Percentiles rank a stretch among this genome's conserved stretches.
Conservation (phyloP, 805 yeast genomes). For the Kregervanrija fluxuum region DNA sequence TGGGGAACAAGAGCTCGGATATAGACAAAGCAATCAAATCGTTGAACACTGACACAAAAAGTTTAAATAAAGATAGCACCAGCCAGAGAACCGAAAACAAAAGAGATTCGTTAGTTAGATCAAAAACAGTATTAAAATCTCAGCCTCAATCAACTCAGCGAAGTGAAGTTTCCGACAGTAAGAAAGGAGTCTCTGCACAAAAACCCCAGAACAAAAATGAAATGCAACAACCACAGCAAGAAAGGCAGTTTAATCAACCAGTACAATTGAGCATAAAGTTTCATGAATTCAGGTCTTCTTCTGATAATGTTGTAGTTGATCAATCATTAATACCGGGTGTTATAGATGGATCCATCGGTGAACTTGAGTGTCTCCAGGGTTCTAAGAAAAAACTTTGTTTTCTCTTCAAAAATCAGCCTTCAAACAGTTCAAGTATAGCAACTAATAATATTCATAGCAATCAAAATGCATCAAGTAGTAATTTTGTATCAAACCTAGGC, state of each 20-base stretch:
- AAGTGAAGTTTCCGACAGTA: background rate
- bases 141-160: background rate
- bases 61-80: no score
- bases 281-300: constrained; percentile 59
- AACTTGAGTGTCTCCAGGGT: constrained; percentile 42
- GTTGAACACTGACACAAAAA: no score
- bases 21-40: no score
- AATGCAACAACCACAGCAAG: background rate
- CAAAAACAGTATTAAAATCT: no score
- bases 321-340: constrained; percentile 52
- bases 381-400: constrained; percentile 35
- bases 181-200: background rate
- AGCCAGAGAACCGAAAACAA: no score
- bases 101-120: no score
- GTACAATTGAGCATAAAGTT: constrained; percentile 41
- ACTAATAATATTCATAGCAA: no score
- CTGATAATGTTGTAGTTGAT: constrained; percentile 59
- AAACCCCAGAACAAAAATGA: constrained; percentile 1
- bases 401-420: constrained; percentile 27
- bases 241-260: constrained; percentile 21
- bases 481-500: background rate
- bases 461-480: background rate
- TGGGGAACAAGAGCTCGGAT: constrained; percentile 14
- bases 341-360: constrained; percentile 70
- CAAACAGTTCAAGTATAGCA: constrained; percentile 2